Evolutionary conservation across 306 rosid species (phyloP).

Genomic region (Quercus aquifolioides): DNA sequence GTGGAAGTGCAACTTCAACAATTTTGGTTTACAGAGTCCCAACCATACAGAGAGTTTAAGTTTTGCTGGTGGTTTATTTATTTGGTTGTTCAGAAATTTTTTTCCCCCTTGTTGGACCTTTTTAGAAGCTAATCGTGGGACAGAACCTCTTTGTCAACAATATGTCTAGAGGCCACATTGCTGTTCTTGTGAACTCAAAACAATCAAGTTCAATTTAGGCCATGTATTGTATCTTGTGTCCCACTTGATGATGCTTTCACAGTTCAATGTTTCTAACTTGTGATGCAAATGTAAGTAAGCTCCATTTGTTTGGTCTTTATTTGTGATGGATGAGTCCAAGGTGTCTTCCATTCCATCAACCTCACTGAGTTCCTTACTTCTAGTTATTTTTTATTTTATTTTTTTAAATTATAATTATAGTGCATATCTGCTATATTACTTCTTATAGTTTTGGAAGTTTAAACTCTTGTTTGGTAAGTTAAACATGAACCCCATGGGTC

Average conservation of each 20-base stretch:
- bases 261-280: background rate
- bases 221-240: background rate
- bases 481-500: too few relatives aligned
- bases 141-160: too few relatives aligned
- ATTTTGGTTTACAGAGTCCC: background rate
- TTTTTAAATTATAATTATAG: too few relatives aligned
- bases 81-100: too few relatives aligned
- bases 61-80: too few relatives aligned
- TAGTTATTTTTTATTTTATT: too few relatives aligned
- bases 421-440: background rate
- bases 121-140: too few relatives aligned
- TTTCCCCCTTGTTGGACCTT: too few relatives aligned
- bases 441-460: background rate
- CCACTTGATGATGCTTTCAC: background rate
- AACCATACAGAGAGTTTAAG: background rate
- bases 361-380: background rate
- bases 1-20: background rate
- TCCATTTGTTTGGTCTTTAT: background rate
- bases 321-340: background rate
- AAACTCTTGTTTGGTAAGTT: too few relatives aligned
- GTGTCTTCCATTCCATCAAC: background rate
- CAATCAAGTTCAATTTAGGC: too few relatives aligned
- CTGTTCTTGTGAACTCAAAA: too few relatives aligned
- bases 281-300: background rate
- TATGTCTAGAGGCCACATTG: too few relatives aligned